Evolutionary conservation across 108 stramenopile species (phyloP).

Genomic region (Cyclotella choctawhatcheeana): DNA sequence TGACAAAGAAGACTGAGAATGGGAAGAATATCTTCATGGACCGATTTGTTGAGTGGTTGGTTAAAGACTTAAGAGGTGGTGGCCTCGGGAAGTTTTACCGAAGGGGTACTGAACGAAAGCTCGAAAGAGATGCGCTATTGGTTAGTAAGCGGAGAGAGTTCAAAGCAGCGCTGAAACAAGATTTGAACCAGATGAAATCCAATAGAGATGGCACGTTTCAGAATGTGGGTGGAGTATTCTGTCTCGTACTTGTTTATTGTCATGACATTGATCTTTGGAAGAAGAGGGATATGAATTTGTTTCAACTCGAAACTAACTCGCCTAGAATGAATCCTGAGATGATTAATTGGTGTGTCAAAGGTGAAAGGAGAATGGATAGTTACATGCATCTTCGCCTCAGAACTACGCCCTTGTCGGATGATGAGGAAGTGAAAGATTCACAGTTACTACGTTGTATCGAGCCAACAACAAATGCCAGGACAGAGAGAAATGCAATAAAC

Average conservation of each 20-base stretch:
- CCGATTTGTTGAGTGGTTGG: neutral
- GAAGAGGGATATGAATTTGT: neutral
- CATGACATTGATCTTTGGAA: neutral
- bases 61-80: neutral
- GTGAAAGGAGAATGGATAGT: neutral
- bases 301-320: neutral
- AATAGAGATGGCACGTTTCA: neutral
- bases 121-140: neutral
- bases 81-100: neutral
- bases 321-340: neutral
- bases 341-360: neutral
- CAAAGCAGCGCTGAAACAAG: neutral
- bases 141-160: neutral
- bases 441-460: neutral
- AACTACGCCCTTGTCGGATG: neutral
- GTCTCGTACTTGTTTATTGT: neutral
- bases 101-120: neutral
- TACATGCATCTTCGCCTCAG: neutral
- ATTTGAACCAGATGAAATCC: neutral
- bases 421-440: neutral
- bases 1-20: neutral
- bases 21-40: neutral
- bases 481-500: neutral
- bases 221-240: neutral
- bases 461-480: neutral